These are phyloP conservation scores for Chlamydomonas applanata DNA, from an alignment of 139 green algal genomes.

Conservation along the genomic window DNA sequence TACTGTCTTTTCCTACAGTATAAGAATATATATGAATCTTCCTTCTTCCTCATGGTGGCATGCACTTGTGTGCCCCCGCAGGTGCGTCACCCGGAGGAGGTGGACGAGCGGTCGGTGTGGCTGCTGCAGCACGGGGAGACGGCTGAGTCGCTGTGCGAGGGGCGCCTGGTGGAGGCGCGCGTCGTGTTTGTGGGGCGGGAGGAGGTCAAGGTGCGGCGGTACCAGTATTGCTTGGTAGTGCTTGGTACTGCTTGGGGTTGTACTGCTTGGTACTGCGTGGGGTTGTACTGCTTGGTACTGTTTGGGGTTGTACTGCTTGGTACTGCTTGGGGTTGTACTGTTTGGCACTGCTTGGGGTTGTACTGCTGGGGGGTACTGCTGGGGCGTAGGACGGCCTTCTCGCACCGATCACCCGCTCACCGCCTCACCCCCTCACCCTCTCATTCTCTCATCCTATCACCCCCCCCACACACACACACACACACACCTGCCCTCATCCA, in stretches of 20 bases:
- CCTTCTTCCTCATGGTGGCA: no score
- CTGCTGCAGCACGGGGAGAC: slow-evolving; percentile 59
- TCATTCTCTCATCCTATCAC: neutral
- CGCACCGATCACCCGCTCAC: neutral
- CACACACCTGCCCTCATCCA: no score
- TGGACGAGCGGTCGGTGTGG: neutral
- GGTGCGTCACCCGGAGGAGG: no score
- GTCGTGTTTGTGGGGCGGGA: slow-evolving; percentile 40
- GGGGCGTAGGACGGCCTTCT: neutral
- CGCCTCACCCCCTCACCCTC: neutral
- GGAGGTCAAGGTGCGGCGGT: slow-evolving; percentile 29
- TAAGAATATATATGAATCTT: no score
- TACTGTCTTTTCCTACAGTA: no score
- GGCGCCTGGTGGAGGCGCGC: slow-evolving; percentile 48
- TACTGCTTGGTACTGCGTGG: neutral
- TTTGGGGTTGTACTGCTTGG: neutral
- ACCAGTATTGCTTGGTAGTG: neutral
- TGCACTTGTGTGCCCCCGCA: no score
- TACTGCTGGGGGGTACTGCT: neutral
- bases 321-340: neutral
- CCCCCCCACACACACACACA: no score
- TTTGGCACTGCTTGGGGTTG: neutral
- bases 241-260: neutral
- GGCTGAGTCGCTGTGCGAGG: slow-evolving; percentile 20
- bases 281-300: neutral